Evolutionary conservation across 1,284 basidiomycete genomes (phyloP).

Genomic region (Ganoderma meredithae): DNA sequence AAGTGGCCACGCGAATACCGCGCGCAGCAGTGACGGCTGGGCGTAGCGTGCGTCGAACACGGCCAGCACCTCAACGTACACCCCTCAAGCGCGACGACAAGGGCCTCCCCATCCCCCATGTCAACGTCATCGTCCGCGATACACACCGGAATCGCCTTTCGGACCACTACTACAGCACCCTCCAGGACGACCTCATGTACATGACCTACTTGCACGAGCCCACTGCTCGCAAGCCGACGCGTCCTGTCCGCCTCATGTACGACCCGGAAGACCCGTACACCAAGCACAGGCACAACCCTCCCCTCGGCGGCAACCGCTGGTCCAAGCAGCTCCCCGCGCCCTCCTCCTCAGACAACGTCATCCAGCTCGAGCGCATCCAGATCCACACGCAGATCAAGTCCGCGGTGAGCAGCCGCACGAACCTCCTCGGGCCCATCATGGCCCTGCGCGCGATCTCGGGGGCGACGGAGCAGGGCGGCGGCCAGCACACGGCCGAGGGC

Average conservation of each 20-base stretch:
- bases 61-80: conserved; percentile 43
- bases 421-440: conserved; percentile 87
- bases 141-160: conserved; percentile 81
- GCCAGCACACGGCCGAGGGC: conserved; percentile 72
- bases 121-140: conserved; percentile 68
- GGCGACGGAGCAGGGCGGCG: conserved; percentile 76
- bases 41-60: conserved; percentile 38
- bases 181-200: conserved; percentile 92
- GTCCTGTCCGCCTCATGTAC: conserved; percentile 72
- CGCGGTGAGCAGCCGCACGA: conserved; percentile 76
- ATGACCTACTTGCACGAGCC: conserved; percentile 89
- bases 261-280: conserved; percentile 84
- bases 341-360: conserved; percentile 70
- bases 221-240: conserved; percentile 56
- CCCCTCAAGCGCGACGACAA: conserved; percentile 55
- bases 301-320: conserved; percentile 75
- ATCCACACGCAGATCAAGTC: conserved; percentile 88
- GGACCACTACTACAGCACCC: conserved; percentile 86
- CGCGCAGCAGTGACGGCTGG: conserved; percentile 32
- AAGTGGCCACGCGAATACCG: conserved; percentile 27
- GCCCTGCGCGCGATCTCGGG: conserved; percentile 90
- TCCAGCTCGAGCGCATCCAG: conserved; percentile 84
- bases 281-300: conserved; percentile 74
- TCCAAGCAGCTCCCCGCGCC: conserved; percentile 72
- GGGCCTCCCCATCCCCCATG: conserved; percentile 72